Percentiles rank a stretch among this genome's conserved stretches.
Evolutionary conservation across 345 rosid species (phyloP).

Genomic region (Citrus inodora): DNA sequence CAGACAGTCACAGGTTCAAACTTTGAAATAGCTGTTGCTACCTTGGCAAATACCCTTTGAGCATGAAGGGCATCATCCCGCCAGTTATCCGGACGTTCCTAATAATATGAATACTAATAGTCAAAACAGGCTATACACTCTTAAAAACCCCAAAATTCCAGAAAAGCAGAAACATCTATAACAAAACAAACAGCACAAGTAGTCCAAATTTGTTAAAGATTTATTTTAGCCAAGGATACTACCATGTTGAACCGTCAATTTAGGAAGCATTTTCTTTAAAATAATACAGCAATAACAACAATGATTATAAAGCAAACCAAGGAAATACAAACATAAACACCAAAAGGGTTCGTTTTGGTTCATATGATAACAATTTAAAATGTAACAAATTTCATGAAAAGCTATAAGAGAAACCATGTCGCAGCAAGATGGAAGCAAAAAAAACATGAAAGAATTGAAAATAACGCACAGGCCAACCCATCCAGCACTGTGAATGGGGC

Average conservation of each 20-base stretch:
- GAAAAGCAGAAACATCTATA: background rate
- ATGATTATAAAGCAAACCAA: background rate
- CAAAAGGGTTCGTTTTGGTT: background rate
- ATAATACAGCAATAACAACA: background rate
- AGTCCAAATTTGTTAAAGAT: background rate
- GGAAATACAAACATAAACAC: background rate
- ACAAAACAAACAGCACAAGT: background rate
- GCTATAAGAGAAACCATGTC: background rate
- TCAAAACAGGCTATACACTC: background rate
- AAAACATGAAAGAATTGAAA: background rate
- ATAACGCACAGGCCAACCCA: slow-evolving; percentile 89
- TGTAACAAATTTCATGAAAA: background rate
- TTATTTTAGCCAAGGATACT: background rate
- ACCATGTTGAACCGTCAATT: background rate
- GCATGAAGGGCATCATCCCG: slow-evolving; percentile 59
- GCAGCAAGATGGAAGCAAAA: background rate
- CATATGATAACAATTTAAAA: background rate
- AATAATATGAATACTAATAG: slow-evolving; percentile 2
- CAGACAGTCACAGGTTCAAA: slow-evolving; percentile 87
- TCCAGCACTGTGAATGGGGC: slow-evolving; percentile 84
- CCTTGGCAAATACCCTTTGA: slow-evolving; percentile 53
- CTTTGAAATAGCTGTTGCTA: slow-evolving; percentile 74
- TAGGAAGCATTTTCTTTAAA: background rate
- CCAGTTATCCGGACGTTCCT: slow-evolving; percentile 98
- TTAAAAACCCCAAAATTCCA: background rate